These are phyloP conservation scores for Pezicula neosporulosa DNA, from an alignment of 2,329 filamentous ascomycete species.

Conservation along the genomic window DNA sequence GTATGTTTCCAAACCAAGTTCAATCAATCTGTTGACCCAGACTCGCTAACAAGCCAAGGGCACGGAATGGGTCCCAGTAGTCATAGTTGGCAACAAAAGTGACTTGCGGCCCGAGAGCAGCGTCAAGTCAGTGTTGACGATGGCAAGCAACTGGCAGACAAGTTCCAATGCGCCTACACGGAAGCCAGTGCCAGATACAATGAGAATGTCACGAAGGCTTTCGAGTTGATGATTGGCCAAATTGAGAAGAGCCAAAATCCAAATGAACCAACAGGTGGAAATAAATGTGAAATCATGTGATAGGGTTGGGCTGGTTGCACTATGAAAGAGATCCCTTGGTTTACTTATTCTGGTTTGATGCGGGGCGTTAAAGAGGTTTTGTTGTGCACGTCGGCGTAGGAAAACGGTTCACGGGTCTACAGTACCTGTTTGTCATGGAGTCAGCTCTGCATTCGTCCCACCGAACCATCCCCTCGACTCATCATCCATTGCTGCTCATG, in stretches of 20 bases:
- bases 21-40: not conserved
- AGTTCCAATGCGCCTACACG: constrained; percentile 89
- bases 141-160: constrained; percentile 78
- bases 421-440: not conserved
- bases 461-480: not conserved
- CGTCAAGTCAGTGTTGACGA: constrained; percentile 86
- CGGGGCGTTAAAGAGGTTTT: constrained; percentile 5
- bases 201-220: constrained; percentile 88
- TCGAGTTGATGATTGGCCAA: constrained; percentile 90
- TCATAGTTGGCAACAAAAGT: constrained; percentile 96
- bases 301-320: not conserved
- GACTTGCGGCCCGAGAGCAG: constrained; percentile 92
- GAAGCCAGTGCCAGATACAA: constrained; percentile 94
- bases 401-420: not conserved
- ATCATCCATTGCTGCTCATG: not conserved
- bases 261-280: constrained; percentile 72
- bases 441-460: not conserved
- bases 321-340: not conserved
- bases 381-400: not conserved
- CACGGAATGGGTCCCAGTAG: constrained; percentile 86
- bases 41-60: constrained; percentile 51
- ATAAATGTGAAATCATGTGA: constrained; percentile 86
- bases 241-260: constrained; percentile 95
- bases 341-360: not conserved
- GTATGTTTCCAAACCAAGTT: constrained; percentile 46